phyloP scores from a whole-genome alignment of 805 yeast species.

The Saccharomycopsis microspora region DNA sequence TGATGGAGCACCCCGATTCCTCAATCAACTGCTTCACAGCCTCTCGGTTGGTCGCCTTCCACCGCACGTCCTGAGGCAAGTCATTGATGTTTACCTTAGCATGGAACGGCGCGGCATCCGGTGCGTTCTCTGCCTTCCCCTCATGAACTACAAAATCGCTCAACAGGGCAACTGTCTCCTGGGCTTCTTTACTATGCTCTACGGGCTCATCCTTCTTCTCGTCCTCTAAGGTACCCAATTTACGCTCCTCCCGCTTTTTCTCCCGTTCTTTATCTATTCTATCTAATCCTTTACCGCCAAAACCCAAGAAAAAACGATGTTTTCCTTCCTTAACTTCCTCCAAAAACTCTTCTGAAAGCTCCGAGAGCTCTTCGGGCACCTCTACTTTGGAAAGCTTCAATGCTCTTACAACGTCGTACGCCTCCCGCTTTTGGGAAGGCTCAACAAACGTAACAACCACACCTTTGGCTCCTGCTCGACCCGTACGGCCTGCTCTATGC shows the following conservation, averaged over 20 bases:
- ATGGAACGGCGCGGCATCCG: slow-evolving; percentile 44
- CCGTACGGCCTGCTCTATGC: slow-evolving; percentile 93
- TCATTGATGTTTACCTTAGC: slow-evolving; percentile 75
- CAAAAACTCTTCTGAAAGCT: slow-evolving; percentile 44
- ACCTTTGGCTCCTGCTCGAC: slow-evolving; percentile 79
- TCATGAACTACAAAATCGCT: slow-evolving; percentile 14
- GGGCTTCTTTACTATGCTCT: slow-evolving; percentile 12
- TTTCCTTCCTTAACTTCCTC: slow-evolving; percentile 57
- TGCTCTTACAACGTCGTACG: slow-evolving; percentile 61
- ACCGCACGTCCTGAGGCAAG: slow-evolving; percentile 67
- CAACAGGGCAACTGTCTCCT: background rate
- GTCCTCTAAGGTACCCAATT: background rate
- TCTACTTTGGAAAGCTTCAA: slow-evolving; percentile 33
- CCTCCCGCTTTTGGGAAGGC: slow-evolving; percentile 47
- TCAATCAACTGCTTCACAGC: slow-evolving; percentile 56
- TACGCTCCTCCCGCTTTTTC: slow-evolving; percentile 31
- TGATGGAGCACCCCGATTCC: slow-evolving; percentile 62
- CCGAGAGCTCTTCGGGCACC: slow-evolving; percentile 35
- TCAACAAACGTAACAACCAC: slow-evolving; percentile 63
- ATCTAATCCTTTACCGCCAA: slow-evolving; percentile 88
- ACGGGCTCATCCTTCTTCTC: slow-evolving; percentile 6
- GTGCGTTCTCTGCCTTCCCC: slow-evolving; percentile 39
- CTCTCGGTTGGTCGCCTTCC: slow-evolving; percentile 64
- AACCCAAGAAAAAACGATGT: slow-evolving; percentile 58
- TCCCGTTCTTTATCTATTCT: slow-evolving; percentile 45